Evolutionary conservation across 1,139 yeast species (phyloP).

Genomic region (Candida anutae): DNA sequence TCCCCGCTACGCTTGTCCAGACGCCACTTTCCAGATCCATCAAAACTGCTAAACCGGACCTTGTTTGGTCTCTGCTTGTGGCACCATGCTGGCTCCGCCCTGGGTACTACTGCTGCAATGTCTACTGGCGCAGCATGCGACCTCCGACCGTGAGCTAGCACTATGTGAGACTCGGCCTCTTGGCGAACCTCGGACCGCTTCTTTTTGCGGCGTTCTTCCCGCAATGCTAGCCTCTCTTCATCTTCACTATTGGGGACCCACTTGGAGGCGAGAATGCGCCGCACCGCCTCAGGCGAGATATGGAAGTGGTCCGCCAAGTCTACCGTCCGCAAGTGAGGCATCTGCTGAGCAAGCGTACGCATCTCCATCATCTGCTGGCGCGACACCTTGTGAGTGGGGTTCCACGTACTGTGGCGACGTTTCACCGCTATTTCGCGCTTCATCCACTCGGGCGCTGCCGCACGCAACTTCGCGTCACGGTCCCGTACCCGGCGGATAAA

Average conservation of each 20-base stretch:
- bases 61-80: no score
- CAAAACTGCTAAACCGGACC: no score
- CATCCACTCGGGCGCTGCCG: conserved; percentile 42
- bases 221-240: conserved; percentile 32
- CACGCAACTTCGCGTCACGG: no score
- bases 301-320: conserved; percentile 60
- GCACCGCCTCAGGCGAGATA: conserved; percentile 75
- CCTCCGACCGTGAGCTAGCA: no score
- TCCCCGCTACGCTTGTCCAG: no score
- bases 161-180: no score
- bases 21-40: no score
- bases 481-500: no score
- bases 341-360: conserved; percentile 42
- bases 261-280: conserved; percentile 68
- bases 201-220: conserved; percentile 36
- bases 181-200: conserved; percentile 7
- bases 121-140: no score
- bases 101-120: no score
- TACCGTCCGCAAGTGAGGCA: conserved; percentile 54
- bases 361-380: conserved; percentile 66
- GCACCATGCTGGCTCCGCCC: no score
- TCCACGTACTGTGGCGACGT: conserved; percentile 62
- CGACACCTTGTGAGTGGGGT: conserved; percentile 60
- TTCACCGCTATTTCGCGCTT: conserved; percentile 55
- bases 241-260: conserved; percentile 76